Evolutionary conservation across 2,329 filamentous ascomycete genomes (phyloP).

Genomic region (Dothideomycetes sp.): DNA sequence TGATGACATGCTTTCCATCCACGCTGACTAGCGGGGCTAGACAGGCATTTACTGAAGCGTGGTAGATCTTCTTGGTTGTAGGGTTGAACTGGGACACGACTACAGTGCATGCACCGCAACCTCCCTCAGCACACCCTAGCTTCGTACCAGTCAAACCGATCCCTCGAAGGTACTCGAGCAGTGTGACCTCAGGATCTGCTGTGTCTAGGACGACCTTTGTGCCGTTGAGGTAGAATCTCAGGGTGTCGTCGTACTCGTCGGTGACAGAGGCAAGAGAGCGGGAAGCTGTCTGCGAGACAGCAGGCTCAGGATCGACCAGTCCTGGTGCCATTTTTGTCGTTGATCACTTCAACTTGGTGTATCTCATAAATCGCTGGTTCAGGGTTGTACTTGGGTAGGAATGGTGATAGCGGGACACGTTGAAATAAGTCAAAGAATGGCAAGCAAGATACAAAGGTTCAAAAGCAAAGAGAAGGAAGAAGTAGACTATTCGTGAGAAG

Average conservation of each 20-base stretch:
- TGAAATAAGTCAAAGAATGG: too few relatives aligned
- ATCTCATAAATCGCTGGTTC: too few relatives aligned
- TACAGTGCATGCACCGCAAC: slow-evolving; percentile 92
- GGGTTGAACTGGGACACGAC: slow-evolving; percentile 91
- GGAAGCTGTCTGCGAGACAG: slow-evolving; percentile 36
- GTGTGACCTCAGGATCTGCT: slow-evolving; percentile 81
- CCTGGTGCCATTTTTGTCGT: slow-evolving; percentile 47
- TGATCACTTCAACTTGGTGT: too few relatives aligned
- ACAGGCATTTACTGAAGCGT: slow-evolving; percentile 94
- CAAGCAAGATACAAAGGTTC: neutral
- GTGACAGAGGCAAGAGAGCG: slow-evolving; percentile 54
- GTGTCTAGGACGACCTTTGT: slow-evolving; percentile 79
- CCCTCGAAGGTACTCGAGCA: slow-evolving; percentile 86
- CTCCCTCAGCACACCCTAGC: slow-evolving; percentile 90
- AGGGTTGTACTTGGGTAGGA: too few relatives aligned
- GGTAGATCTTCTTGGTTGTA: slow-evolving; percentile 84
- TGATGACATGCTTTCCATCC: slow-evolving; percentile 97
- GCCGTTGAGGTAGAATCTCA: slow-evolving; percentile 91
- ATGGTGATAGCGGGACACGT: too few relatives aligned
- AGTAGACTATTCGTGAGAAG: too few relatives aligned
- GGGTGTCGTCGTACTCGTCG: slow-evolving; percentile 71
- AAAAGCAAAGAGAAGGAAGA: neutral
- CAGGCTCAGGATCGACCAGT: slow-evolving; percentile 37
- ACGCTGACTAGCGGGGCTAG: slow-evolving; percentile 85
- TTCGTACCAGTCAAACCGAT: slow-evolving; percentile 94